A percentile compares a stretch with the other conserved stretches of the same genome.
phyloP scores from a whole-genome alignment of 495 filamentous ascomycete species.

The Hypomontagnella monticulosa region DNA sequence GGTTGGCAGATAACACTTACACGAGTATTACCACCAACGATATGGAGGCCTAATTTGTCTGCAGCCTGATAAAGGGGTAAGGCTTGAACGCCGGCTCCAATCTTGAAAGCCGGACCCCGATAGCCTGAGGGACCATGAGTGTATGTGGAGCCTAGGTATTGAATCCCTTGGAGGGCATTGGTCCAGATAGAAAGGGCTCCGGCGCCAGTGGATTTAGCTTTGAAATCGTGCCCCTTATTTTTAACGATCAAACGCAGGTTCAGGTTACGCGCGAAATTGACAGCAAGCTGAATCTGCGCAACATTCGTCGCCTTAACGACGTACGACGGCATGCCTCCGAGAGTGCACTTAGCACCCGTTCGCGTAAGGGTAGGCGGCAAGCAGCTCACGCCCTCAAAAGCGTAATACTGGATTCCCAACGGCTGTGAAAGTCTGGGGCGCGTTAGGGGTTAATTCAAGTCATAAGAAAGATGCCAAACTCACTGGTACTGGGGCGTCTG shows the following conservation, averaged over 20 bases:
- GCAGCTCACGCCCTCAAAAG: conserved; percentile 35
- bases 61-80: conserved; percentile 61
- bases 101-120: conserved; percentile 61
- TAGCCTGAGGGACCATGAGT: conserved; percentile 45
- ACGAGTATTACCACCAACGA: conserved; percentile 60
- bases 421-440: conserved; percentile 22
- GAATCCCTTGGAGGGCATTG: conserved; percentile 53
- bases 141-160: conserved; percentile 32
- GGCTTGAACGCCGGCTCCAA: conserved; percentile 67
- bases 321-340: conserved; percentile 64
- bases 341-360: conserved; percentile 50
- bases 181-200: conserved; percentile 69
- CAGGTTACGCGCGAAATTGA: conserved; percentile 65
- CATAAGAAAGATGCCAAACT: neutral
- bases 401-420: conserved; percentile 32
- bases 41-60: conserved; percentile 56
- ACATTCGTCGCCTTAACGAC: conserved; percentile 53
- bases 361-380: conserved; percentile 33
- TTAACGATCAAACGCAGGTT: conserved; percentile 67
- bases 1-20: conserved; percentile 16
- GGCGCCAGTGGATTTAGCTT: conserved; percentile 59
- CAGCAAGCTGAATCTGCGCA: conserved; percentile 61
- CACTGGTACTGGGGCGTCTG: conserved; percentile 31
- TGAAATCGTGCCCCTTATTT: conserved; percentile 75
- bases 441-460: neutral